Base-by-base conservation (phyloP, 208 protist species). In the Leishmania martiniquensis region DNA sequence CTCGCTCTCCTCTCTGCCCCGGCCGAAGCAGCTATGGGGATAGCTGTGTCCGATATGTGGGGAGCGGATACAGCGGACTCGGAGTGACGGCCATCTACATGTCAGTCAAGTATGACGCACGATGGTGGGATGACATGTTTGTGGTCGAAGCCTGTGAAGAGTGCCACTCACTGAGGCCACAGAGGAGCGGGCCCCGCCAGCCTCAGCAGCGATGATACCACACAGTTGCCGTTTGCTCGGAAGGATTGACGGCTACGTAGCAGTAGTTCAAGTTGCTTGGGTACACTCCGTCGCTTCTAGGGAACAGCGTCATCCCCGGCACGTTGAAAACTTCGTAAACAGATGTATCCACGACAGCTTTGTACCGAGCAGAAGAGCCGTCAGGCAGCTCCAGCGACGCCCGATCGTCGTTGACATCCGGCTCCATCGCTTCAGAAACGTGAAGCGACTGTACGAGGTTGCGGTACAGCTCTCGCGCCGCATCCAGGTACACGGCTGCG, bases 231-330 rank as follows among this genome's bases (percentile, higher is more conserved):
- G 77, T 76, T 54, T 87, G 78, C 73, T 85, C 47, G 17, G 70
- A 25, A 1, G 87, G 83, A 71, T 91, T 87, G 34, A 95, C 85
- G 63, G 87, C 76, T 15, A 92, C 87, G 62, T 91, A 90, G 72
- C 88, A 92, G 76, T 90, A 95, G 80, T 92, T 92, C 65, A 89
- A 66, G 74, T 92, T 91, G 68, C 81, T 87, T 1, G 88, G 88
- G 32, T 63, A 32, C 47, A 83, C 78, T 15, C 78, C 86, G 65
- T 94, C 90, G 15, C 17, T 62, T 32, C 66, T 3, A 0, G 75
- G 77, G 75, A 89, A 90, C 47, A 93, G 70, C 2, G 17, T 44
- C 78, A 87, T 12, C 1, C 77, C 78, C 10, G 62, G 57, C 0
- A 80, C 82, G 1, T 59, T 47, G 13, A 63, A 5, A n/a, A 89